Evolutionary conservation across 2,329 filamentous ascomycete genomes (phyloP).

Genomic region (Neurospora crassa): DNA sequence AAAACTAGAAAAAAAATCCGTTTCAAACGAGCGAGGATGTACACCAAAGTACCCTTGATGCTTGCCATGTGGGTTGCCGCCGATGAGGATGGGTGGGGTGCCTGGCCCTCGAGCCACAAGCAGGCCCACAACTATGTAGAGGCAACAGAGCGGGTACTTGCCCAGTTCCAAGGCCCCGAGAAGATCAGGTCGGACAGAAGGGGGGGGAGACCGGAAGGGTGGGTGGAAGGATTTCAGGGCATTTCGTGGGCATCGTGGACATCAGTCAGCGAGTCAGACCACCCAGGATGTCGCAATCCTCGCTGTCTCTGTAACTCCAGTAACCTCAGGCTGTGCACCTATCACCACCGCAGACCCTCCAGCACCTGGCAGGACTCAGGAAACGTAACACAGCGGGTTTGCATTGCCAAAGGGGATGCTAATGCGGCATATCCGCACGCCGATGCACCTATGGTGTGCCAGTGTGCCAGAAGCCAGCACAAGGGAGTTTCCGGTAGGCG

Average conservation of each 20-base stretch:
- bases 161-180: constrained; percentile 11
- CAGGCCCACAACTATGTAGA: background rate
- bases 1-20: background rate
- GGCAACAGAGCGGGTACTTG: constrained; percentile 4
- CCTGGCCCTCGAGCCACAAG: constrained; percentile 6
- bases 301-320: constrained; percentile 7
- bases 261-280: constrained; percentile 22
- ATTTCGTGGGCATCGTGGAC: background rate
- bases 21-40: background rate
- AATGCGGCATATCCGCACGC: constrained; percentile 19
- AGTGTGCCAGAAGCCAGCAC: constrained; percentile 7
- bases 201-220: constrained; percentile 11
- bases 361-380: background rate
- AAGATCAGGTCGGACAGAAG: constrained; percentile 11
- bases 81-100: constrained; percentile 13
- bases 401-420: constrained; percentile 19
- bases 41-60: constrained; percentile 18
- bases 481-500: constrained; percentile 13
- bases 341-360: constrained; percentile 11
- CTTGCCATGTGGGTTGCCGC: constrained; percentile 24
- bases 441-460: constrained; percentile 13
- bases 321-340: constrained; percentile 1
- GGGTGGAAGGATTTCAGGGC: constrained; percentile 7
- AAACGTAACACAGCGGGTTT: constrained; percentile 9
- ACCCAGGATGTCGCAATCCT: constrained; percentile 18